phyloP scores from a whole-genome alignment of 225 moss, liverwort and hornwort genomes.

The Bryum argenteum region DNA sequence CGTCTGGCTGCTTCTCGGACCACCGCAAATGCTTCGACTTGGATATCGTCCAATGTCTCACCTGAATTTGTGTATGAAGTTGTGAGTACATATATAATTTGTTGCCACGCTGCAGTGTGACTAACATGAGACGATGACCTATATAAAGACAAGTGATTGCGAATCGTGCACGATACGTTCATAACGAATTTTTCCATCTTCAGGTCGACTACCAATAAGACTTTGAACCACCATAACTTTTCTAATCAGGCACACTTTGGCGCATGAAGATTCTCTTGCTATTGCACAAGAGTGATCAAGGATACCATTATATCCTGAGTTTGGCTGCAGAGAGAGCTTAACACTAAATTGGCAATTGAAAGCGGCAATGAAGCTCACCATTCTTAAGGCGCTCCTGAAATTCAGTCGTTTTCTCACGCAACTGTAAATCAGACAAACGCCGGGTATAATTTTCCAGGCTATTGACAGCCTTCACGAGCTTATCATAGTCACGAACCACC shows the following conservation, averaged over 20 bases:
- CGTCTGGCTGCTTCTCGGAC: slow-evolving; percentile 96
- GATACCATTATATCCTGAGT: too few relatives aligned
- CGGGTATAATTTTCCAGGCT: slow-evolving; percentile 55
- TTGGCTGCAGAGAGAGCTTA: background rate
- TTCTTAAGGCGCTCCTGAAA: slow-evolving; percentile 70
- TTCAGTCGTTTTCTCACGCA: slow-evolving; percentile 76
- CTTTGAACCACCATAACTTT: background rate
- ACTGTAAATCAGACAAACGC: slow-evolving; percentile 64
- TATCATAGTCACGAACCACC: slow-evolving; percentile 85
- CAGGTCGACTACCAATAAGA: background rate
- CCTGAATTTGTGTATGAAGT: slow-evolving; percentile 23
- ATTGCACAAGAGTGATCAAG: background rate
- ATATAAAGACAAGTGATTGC: background rate
- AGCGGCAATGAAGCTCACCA: slow-evolving; percentile 43
- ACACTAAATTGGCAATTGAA: background rate
- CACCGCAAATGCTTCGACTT: slow-evolving; percentile 97
- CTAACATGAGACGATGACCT: background rate
- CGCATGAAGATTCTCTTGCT: background rate
- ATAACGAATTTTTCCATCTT: background rate
- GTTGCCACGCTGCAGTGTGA: background rate
- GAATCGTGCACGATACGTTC: background rate
- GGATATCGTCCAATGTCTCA: slow-evolving; percentile 79
- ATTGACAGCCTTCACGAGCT: slow-evolving; percentile 79
- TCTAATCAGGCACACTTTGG: background rate
- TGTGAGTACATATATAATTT: background rate